A percentile compares a stretch with the other conserved stretches of the same genome.
Conservation (phyloP, 2,329 filamentous ascomycete genomes). For the Fusarium verticillioides region DNA sequence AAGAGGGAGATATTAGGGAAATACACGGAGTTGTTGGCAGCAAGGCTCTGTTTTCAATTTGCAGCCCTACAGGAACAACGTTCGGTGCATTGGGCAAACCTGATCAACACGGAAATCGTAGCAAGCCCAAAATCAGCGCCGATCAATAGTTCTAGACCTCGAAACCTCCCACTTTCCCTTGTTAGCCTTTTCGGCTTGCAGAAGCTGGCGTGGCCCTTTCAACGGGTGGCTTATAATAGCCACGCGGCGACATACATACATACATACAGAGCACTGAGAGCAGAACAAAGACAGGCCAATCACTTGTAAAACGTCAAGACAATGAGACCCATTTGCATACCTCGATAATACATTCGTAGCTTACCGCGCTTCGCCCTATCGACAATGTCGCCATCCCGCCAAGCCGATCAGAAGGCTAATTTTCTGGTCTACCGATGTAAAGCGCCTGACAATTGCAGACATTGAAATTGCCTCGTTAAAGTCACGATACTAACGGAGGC, state of each 20-base stretch:
- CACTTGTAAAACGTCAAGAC: slow-evolving; percentile 5
- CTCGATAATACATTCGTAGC: slow-evolving; percentile 12
- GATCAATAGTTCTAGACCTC: slow-evolving; percentile 40
- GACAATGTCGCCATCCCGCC: slow-evolving; percentile 38
- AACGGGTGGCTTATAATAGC: background rate
- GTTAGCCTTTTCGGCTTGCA: background rate
- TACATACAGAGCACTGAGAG: background rate
- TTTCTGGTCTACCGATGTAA: slow-evolving; percentile 31
- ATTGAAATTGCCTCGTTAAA: slow-evolving; percentile 27
- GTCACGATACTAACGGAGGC: slow-evolving; percentile 7
- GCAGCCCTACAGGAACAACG: slow-evolving; percentile 1
- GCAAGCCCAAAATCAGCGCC: slow-evolving; percentile 9
- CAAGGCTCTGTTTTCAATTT: background rate
- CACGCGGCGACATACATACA: background rate
- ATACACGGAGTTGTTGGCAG: background rate
- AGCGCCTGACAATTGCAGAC: slow-evolving; percentile 18
- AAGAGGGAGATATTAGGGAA: background rate
- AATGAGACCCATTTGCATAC: slow-evolving; percentile 5
- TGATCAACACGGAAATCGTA: slow-evolving; percentile 15
- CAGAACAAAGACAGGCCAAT: slow-evolving; percentile 15
- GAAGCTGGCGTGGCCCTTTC: slow-evolving; percentile 20
- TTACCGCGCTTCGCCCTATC: slow-evolving; percentile 36
- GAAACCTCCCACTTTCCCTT: background rate
- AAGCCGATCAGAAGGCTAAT: slow-evolving; percentile 30
- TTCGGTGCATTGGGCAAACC: background rate